Conservation (phyloP, 768 basidiomycete species). For the Mycena latifolia region DNA sequence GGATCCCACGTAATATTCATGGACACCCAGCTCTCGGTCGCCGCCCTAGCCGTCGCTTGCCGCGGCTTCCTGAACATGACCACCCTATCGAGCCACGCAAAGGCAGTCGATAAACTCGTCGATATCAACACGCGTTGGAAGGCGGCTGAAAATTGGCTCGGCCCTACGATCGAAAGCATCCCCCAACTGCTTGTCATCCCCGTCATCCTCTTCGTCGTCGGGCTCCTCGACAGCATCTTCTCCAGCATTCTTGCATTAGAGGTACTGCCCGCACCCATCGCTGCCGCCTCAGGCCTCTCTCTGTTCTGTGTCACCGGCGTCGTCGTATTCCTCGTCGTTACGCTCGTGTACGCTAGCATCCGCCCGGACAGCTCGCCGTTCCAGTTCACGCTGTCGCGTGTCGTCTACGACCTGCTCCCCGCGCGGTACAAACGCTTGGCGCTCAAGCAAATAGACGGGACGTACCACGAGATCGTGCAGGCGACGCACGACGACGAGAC, state of each 20-base stretch:
- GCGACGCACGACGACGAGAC: conserved; percentile 22
- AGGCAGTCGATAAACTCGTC: not conserved
- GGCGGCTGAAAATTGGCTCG: not conserved
- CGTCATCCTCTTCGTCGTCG: conserved; percentile 18
- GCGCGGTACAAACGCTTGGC: not conserved
- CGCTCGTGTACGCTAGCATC: not conserved
- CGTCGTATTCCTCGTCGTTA: not conserved
- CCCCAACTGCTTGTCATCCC: conserved; percentile 19
- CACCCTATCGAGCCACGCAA: not conserved
- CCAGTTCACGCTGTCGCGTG: not conserved
- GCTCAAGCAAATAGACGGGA: not conserved
- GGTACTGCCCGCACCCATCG: not conserved
- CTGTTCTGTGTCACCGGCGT: not conserved
- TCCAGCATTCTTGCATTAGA: conserved; percentile 2
- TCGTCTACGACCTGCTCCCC: not conserved
- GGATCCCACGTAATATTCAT: not conserved
- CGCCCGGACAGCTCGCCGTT: not conserved
- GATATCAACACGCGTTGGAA: not conserved
- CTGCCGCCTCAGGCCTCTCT: not conserved
- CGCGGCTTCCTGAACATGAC: conserved; percentile 1
- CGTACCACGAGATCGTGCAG: conserved; percentile 17
- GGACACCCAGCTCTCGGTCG: not conserved
- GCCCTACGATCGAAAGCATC: not conserved
- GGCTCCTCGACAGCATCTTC: conserved; percentile 25
- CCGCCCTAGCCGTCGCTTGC: not conserved